Percentiles rank a stretch among this genome's conserved stretches.
These are phyloP conservation scores for Cladophialophora yegresii DNA, from an alignment of 2,329 filamentous ascomycete species.

Conservation along the genomic window DNA sequence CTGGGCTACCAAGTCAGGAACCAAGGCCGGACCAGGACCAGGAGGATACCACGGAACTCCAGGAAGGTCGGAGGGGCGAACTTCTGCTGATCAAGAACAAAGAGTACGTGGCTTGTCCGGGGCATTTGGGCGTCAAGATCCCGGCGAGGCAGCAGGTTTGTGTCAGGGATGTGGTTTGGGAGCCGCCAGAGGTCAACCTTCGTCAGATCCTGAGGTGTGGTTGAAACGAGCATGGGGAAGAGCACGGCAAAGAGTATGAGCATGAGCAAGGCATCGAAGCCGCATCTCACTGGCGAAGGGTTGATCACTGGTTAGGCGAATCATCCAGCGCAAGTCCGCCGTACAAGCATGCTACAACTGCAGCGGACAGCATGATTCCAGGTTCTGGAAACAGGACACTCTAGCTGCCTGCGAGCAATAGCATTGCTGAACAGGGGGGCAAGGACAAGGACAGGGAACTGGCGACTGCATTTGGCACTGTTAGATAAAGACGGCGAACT, in stretches of 20 bases:
- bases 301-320: background rate
- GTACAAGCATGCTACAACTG: too few species aligned
- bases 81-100: slow-evolving; percentile 39
- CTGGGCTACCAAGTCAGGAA: slow-evolving; percentile 11
- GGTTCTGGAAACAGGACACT: background rate
- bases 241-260: background rate
- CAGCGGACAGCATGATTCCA: background rate
- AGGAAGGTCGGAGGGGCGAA: slow-evolving; percentile 27
- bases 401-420: background rate
- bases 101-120: slow-evolving; percentile 38
- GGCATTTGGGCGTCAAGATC: slow-evolving; percentile 30
- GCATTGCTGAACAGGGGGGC: too few species aligned
- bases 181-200: slow-evolving; percentile 40
- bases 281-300: background rate
- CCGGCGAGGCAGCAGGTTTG: slow-evolving; percentile 36
- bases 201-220: slow-evolving; percentile 38
- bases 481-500: too few species aligned
- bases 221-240: background rate
- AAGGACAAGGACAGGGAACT: background rate
- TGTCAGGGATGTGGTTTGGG: slow-evolving; percentile 45
- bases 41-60: slow-evolving; percentile 25
- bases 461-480: background rate
- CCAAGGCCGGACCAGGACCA: slow-evolving; percentile 37
- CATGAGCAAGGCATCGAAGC: background rate
- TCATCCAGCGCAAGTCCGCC: too few species aligned